Evolutionary conservation across 1,284 basidiomycete species (phyloP), one percentile per base, ranked within the genome.

Genomic region (Leccinum griseonigrum): DNA sequence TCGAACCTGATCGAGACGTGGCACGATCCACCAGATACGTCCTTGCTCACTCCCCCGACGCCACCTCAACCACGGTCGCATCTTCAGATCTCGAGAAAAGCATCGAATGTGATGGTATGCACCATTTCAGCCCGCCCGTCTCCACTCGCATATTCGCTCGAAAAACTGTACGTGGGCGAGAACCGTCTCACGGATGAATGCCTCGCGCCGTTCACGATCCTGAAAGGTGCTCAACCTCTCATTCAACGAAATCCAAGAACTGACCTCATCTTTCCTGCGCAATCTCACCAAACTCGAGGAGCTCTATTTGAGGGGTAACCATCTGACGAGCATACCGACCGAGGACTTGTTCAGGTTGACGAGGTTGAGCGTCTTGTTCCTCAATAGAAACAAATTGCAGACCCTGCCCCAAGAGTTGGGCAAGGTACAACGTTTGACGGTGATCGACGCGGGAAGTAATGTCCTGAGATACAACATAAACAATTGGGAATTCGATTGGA

Each of bases 401-500:
- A 97, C 94, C 16, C 78, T 99, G 5, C 97, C 97, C 1, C 88
- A 91, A 56, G 97, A 98, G 75, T 77, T 99, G 52, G 90, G 90
- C 38, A 92, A 93, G 71, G 83, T 98, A 66, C 85, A 85, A 71
- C 88, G 85, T 61, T 79, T 99, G 67, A 86, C 84, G 64, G 86
- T 92, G 31, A 81, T 99, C 63, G 97, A 99, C 73, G 97, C 94
- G 2, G 96, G 97, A 7, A 96, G 91, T 75, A 99, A 99, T 74
- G 77, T 88, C 58, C 82, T 99, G 76, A 96, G 94, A 83, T 99
- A 99, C 78, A 99, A 99, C 74, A 96, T 98, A 67, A 92, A 95
- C 70, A 99, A 99, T 72, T 97, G 91, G 91, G 94, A 97, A 71
- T 99, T 97, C 76, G 97, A 99, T 78, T 99, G 97, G 97, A 99